A percentile compares a stretch with the other conserved stretches of the same genome.
Evolutionary conservation across 768 basidiomycete genomes (phyloP).

Genomic region (Suillus brevipes): DNA sequence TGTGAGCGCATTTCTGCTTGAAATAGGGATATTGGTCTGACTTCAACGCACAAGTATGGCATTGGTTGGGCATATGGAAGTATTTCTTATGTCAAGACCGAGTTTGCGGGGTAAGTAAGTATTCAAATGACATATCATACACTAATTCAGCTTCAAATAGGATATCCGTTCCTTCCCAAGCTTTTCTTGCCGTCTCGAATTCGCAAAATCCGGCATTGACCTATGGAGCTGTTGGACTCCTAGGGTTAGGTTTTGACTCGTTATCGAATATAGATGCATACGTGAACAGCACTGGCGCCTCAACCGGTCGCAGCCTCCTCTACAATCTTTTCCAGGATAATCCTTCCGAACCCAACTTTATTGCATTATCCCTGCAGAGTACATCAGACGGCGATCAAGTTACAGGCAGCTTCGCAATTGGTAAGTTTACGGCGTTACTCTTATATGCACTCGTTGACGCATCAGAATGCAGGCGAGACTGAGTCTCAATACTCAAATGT

Average conservation of each 20-base stretch:
- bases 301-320: constrained; percentile 67
- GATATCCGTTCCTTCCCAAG: constrained; percentile 66
- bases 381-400: constrained; percentile 54
- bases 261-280: constrained; percentile 70
- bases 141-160: constrained; percentile 35
- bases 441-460: not conserved
- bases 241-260: constrained; percentile 76
- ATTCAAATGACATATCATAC: constrained; percentile 1
- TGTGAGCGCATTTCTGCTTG: constrained; percentile 34
- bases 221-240: constrained; percentile 71
- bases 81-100: constrained; percentile 59
- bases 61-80: constrained; percentile 76
- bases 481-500: constrained; percentile 64
- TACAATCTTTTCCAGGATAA: constrained; percentile 76
- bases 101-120: constrained; percentile 66
- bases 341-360: constrained; percentile 72
- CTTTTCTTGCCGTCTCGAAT: constrained; percentile 60
- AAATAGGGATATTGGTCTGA: constrained; percentile 6
- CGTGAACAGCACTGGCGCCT: constrained; percentile 56
- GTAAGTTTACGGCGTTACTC: constrained; percentile 35
- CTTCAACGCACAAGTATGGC: constrained; percentile 55
- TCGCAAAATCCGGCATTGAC: constrained; percentile 73
- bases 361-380: constrained; percentile 73
- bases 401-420: constrained; percentile 71
- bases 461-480: constrained; percentile 53